Conservation (phyloP, 139 green algal genomes). For the Ettlia oleoabundans region DNA sequence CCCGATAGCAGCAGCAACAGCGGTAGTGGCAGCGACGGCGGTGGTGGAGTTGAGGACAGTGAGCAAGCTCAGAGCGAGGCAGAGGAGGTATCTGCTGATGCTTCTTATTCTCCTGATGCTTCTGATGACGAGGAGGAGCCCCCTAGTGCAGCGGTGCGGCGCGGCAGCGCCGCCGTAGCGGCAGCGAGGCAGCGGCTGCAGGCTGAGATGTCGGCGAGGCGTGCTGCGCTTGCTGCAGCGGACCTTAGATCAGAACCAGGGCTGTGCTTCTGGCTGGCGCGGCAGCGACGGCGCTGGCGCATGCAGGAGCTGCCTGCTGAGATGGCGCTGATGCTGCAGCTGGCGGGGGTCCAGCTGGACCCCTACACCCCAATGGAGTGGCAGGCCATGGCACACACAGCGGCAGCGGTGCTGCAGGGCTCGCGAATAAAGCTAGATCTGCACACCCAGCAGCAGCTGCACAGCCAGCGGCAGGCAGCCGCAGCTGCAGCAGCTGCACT, state of each 20-base stretch:
- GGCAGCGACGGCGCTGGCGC: constrained; percentile 60
- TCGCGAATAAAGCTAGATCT: constrained; percentile 26
- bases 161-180: not conserved
- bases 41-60: not conserved
- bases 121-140: constrained; percentile 7
- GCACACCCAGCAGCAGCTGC: not conserved
- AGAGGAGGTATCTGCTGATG: too few relatives aligned
- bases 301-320: constrained; percentile 38
- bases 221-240: constrained; percentile 16
- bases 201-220: constrained; percentile 39
- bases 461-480: not conserved
- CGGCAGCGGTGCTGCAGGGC: constrained; percentile 43
- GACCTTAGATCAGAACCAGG: constrained; percentile 40
- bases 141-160: not conserved
- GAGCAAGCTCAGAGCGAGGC: not conserved
- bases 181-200: constrained; percentile 12
- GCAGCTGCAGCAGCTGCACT: constrained; percentile 2
- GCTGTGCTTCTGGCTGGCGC: constrained; percentile 55
- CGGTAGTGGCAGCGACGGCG: not conserved
- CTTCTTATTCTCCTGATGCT: too few relatives aligned
- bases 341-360: constrained; percentile 61
- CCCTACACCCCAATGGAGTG: constrained; percentile 42
- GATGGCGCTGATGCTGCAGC: constrained; percentile 52
- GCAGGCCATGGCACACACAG: constrained; percentile 43
- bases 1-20: not conserved